These are phyloP conservation scores for Salix dunnii DNA, from an alignment of 345 rosid species.

Conservation along the genomic window DNA sequence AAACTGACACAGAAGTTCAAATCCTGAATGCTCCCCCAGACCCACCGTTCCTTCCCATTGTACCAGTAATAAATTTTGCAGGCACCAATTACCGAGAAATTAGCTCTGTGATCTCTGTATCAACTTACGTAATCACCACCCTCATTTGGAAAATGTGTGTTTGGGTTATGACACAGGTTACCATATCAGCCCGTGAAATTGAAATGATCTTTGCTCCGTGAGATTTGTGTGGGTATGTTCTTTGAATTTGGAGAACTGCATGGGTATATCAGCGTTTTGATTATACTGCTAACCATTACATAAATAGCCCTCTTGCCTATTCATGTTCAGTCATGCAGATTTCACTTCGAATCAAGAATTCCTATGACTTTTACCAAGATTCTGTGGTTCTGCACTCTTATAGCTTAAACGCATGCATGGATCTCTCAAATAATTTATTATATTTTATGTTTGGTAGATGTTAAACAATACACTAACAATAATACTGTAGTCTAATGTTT, in stretches of 20 bases:
- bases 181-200: not conserved
- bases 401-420: not conserved
- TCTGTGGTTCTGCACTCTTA: not conserved
- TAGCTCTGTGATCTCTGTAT: not conserved
- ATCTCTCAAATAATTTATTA: not conserved
- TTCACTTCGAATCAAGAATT: not conserved
- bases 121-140: not conserved
- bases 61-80: constrained; percentile 18
- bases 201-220: not conserved
- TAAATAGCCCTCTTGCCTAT: not conserved
- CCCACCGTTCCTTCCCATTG: not conserved
- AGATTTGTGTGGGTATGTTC: not conserved
- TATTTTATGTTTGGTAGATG: no score
- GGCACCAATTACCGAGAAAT: constrained; percentile 5
- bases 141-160: not conserved
- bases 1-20: constrained; percentile 65
- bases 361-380: not conserved
- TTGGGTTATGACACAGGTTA: not conserved
- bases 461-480: no score
- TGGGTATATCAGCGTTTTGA: no score
- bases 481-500: no score
- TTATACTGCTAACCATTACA: not conserved
- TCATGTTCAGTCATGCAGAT: not conserved
- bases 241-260: not conserved
- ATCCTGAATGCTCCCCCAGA: constrained; percentile 15